Evolutionary conservation across 306 rosid species (phyloP).

Genomic region (Trichosanthes cucumerina): DNA sequence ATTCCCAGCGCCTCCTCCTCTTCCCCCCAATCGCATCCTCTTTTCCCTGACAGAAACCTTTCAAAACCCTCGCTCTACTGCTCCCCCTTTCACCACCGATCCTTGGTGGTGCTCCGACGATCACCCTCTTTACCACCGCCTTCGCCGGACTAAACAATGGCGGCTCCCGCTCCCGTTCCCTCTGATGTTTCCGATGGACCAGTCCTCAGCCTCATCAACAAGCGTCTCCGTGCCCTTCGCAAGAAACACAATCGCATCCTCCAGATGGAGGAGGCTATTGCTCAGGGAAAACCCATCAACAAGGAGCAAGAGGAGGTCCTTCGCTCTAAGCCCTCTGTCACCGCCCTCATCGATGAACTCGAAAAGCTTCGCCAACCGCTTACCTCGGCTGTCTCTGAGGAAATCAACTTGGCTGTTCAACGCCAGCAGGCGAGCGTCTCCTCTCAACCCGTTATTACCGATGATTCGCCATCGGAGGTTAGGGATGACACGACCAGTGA

Average conservation of each 20-base stretch:
- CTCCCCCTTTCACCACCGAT: not conserved
- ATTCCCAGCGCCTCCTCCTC: too few species aligned
- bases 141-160: slow-evolving; percentile 27
- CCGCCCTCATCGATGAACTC: slow-evolving; percentile 60
- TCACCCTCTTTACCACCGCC: not conserved
- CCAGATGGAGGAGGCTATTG: slow-evolving; percentile 60
- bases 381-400: slow-evolving; percentile 56
- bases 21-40: not conserved
- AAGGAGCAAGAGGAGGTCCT: slow-evolving; percentile 80
- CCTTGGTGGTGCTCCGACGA: slow-evolving; percentile 3
- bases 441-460: slow-evolving; percentile 1
- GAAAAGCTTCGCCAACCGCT: slow-evolving; percentile 93
- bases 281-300: slow-evolving; percentile 67
- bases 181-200: slow-evolving; percentile 74
- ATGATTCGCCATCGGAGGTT: slow-evolving; percentile 8
- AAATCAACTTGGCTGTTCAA: slow-evolving; percentile 34
- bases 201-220: slow-evolving; percentile 74
- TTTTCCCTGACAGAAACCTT: not conserved
- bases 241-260: slow-evolving; percentile 67
- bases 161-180: slow-evolving; percentile 27
- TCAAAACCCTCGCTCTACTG: slow-evolving; percentile 9
- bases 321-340: slow-evolving; percentile 58
- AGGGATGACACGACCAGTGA: not conserved
- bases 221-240: slow-evolving; percentile 76
- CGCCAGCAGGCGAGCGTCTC: slow-evolving; percentile 23